Evolutionary conservation across 345 rosid genomes (phyloP), one percentile per base, ranked within the genome.

Genomic region (Psidium friedrichsthalianum): DNA sequence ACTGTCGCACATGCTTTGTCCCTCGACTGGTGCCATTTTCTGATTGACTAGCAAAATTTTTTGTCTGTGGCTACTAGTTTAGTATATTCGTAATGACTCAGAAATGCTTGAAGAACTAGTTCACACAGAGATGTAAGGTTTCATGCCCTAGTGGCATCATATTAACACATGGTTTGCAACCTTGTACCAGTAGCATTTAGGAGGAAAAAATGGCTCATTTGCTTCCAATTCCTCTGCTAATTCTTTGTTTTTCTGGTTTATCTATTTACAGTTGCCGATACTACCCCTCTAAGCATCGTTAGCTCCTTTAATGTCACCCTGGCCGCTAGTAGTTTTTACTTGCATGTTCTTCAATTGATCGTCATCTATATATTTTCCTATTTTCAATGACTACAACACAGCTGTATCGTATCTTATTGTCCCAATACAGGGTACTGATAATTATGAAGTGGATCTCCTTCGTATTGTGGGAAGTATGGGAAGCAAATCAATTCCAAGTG

Each of bases 371-470:
- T 36, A 69, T 21, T 69, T 69, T n/a, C n/a, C 78, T 69, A 21
- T 69, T 18, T 69, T 36, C 80, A 36, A 32, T n/a, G 80, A 18
- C 40, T 36, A 36, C 80, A 69, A 9, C n/a, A 69, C 47, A 32
- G 42, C 80, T 69, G 14, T 69, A 18, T 69, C 80, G 47, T 69
- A 69, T 1, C 21, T 8, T 69, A 18, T 59, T 56, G 51, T 56
- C 49, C 85, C 20, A 69, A 85, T 90, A 83, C 91, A 96, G 99
- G 94, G 91, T 95, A 85, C 93, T 97, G 24, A 87, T 95, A 82
- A 88, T 95, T 97, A 93, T 61, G 91, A 91, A 88, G 95, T 84
- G 98, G 99, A n/a, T 40, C 83, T 92, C 12, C n/a, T 91, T 95
- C 25, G 61, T 91, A 5, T 83, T 97, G 91, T 97, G 99, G 99